These are phyloP conservation scores for Aspergillus sclerotialis DNA, from an alignment of 2,329 filamentous ascomycete species.

Conservation along the genomic window DNA sequence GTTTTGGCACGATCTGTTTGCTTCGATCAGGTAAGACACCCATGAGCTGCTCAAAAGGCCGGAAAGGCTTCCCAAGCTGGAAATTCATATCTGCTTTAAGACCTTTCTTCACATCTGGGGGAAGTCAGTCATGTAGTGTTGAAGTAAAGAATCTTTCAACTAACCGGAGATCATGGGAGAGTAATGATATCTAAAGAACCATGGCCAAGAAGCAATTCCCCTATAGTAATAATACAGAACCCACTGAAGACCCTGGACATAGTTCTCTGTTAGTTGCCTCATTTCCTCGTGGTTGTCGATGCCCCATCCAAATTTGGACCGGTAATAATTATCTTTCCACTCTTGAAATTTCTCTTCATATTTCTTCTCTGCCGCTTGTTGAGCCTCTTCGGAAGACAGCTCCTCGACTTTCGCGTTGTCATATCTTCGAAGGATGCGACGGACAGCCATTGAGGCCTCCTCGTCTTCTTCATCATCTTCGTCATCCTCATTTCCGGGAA, in stretches of 20 bases:
- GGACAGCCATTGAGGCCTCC: conserved; percentile 74
- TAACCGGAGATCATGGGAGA: conserved; percentile 86
- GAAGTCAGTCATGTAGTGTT: conserved; percentile 14
- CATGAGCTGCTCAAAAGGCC: conserved; percentile 94
- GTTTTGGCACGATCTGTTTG: conserved; percentile 84
- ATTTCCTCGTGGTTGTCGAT: conserved; percentile 74
- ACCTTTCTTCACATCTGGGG: conserved; percentile 83
- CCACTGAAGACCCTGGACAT: conserved; percentile 96
- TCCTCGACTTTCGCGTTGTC: conserved; percentile 85
- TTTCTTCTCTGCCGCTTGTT: conserved; percentile 70
- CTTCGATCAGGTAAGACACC: conserved; percentile 94
- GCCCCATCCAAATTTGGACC: conserved; percentile 84
- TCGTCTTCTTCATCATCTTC: conserved; percentile 72
- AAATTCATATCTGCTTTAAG: conserved; percentile 84
- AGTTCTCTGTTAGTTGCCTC: conserved; percentile 81
- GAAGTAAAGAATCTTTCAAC: conserved; percentile 11
- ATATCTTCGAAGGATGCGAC: conserved; percentile 80
- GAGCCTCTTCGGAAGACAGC: conserved; percentile 68
- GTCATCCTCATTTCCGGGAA: conserved; percentile 46
- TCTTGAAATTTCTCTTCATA: conserved; percentile 84
- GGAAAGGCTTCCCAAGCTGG: conserved; percentile 88
- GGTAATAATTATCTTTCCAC: conserved; percentile 95
- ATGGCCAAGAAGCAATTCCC: conserved; percentile 95
- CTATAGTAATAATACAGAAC: conserved; percentile 97
- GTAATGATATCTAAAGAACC: conserved; percentile 97